Evolutionary conservation across 129 eudicot genomes (phyloP).

Genomic region (Flaveria robusta): DNA sequence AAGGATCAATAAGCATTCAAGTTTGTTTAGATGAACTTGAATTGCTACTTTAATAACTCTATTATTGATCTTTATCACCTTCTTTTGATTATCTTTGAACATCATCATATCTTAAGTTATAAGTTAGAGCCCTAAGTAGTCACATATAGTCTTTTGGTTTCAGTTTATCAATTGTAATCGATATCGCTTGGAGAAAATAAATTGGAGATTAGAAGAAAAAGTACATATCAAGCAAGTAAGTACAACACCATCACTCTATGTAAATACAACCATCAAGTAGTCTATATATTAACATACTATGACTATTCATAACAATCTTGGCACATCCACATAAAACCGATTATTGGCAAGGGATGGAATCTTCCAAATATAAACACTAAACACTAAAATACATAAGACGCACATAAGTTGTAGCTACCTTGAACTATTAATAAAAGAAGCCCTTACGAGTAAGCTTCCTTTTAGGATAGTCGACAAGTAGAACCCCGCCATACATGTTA

Average conservation of each 20-base stretch:
- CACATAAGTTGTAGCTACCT: slow-evolving; percentile 1
- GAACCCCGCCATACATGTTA: slow-evolving; percentile 36
- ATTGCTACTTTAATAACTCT: neutral
- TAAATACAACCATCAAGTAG: neutral
- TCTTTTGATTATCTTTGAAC: neutral
- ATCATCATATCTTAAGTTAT: neutral
- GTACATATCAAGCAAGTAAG: too few species aligned
- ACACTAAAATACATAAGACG: neutral
- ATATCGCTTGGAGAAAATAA: neutral
- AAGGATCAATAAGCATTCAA: neutral
- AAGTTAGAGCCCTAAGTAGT: neutral
- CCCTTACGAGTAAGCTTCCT: slow-evolving; percentile 30
- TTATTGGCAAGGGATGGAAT: slow-evolving; percentile 14
- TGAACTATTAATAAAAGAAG: slow-evolving; percentile 17
- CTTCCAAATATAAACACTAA: neutral
- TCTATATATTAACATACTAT: neutral
- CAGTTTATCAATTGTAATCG: neutral
- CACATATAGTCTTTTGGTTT: neutral
- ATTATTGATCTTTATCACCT: neutral
- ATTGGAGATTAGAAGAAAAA: too few species aligned
- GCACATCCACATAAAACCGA: slow-evolving; percentile 18
- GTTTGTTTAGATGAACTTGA: neutral
- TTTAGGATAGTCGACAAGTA: slow-evolving; percentile 19
- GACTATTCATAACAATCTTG: neutral
- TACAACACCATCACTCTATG: too few species aligned